Conservation (phyloP, 306 rosid species). For the Fragaria vesca region DNA sequence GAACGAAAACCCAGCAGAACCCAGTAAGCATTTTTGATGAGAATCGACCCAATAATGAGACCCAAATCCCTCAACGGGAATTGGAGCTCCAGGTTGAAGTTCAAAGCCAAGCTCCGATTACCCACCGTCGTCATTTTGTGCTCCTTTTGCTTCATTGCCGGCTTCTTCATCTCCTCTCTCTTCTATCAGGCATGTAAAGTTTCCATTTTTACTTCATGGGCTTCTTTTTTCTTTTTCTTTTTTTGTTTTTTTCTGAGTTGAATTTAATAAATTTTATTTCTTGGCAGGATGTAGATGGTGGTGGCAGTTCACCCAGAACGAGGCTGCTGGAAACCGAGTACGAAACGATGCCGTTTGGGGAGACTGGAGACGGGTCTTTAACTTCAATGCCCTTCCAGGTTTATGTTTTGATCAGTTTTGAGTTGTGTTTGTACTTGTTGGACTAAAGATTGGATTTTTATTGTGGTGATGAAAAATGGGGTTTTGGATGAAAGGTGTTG, state of each 20-base stretch:
- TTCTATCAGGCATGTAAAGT: conserved; percentile 38
- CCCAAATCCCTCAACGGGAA: conserved; percentile 44
- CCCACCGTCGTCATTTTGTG: conserved; percentile 49
- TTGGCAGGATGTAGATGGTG: conserved; percentile 39
- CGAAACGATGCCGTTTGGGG: conserved; percentile 49
- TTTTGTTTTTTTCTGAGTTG: not conserved
- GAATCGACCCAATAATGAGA: conserved; percentile 42
- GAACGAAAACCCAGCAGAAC: not conserved
- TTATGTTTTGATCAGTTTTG: not conserved
- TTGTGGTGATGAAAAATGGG: not conserved
- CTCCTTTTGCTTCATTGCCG: conserved; percentile 70
- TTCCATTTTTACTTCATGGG: not conserved
- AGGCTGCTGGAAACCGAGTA: conserved; percentile 48
- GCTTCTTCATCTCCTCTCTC: conserved; percentile 53
- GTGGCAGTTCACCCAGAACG: conserved; percentile 34
- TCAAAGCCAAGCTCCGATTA: conserved; percentile 43
- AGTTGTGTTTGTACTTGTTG: not conserved
- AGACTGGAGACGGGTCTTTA: conserved; percentile 67
- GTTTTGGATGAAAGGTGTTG: conserved; percentile 47
- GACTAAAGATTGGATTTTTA: conserved; percentile 1
- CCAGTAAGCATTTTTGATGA: not conserved
- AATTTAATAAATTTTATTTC: conserved; percentile 1
- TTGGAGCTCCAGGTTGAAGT: conserved; percentile 33
- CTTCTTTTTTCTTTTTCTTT: not conserved
- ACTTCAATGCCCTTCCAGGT: conserved; percentile 93